These are phyloP conservation scores for Beta lomatogona DNA, from an alignment of 179 eudicot genomes.

Conservation along the genomic window DNA sequence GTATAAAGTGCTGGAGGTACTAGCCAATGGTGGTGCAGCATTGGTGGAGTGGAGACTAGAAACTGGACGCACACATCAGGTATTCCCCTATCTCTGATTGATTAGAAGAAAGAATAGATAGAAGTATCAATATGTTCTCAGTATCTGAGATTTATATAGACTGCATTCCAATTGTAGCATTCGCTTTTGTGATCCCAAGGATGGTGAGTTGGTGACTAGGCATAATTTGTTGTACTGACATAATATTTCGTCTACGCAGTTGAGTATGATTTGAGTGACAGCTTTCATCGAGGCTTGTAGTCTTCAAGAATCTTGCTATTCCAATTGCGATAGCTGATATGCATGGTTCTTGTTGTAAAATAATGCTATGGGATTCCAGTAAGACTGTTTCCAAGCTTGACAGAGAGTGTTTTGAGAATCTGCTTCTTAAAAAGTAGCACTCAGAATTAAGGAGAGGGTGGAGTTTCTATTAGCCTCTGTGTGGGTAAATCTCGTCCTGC, in stretches of 20 bases:
- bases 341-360: neutral
- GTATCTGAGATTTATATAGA: neutral
- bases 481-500: neutral
- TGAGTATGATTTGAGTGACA: neutral
- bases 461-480: neutral
- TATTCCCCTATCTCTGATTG: conserved; percentile 21
- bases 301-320: neutral
- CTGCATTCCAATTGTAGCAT: neutral
- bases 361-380: neutral
- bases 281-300: neutral
- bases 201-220: neutral
- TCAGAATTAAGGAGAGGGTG: neutral
- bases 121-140: conserved; percentile 1
- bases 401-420: too few relatives aligned
- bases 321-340: neutral
- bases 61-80: conserved; percentile 99
- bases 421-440: too few relatives aligned
- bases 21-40: conserved; percentile 90
- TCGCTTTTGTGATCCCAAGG: neutral
- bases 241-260: too few relatives aligned
- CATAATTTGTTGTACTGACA: neutral
- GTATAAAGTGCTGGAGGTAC: conserved; percentile 78
- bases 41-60: conserved; percentile 93
- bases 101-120: neutral
- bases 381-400: conserved; percentile 3